A percentile compares a stretch with the other conserved stretches of the same genome.
Conservation (phyloP, 202 grass and related monocot species). For the Hordeum pubiflorum region DNA sequence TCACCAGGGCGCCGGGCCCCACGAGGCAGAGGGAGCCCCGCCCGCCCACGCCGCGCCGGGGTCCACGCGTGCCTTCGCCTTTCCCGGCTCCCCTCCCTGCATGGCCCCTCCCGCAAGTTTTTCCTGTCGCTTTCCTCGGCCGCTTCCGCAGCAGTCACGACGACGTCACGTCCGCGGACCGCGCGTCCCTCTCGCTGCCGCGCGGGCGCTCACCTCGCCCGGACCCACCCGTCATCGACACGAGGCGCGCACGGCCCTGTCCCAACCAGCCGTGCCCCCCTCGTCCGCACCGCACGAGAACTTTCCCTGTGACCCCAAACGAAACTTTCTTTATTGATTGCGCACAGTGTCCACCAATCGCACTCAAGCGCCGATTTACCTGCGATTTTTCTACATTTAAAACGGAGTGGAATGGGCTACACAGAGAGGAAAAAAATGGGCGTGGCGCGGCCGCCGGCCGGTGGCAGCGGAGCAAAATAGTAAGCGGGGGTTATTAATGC, state of each 20-base stretch:
- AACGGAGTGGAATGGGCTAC: not conserved
- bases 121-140: not conserved
- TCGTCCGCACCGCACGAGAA: not conserved
- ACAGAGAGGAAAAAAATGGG: not conserved
- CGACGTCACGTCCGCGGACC: not conserved
- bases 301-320: not conserved
- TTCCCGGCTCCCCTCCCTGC: constrained; percentile 3
- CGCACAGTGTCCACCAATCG: not conserved
- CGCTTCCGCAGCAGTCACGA: not conserved
- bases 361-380: not conserved
- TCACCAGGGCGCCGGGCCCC: not conserved
- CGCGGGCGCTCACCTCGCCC: not conserved
- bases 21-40: not conserved
- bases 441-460: not conserved
- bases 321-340: constrained; percentile 16
- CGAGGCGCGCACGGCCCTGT: not conserved
- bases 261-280: not conserved
- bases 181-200: not conserved
- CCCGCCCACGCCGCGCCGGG: too few species aligned
- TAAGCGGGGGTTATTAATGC: constrained; percentile 26
- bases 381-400: not conserved
- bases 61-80: not conserved
- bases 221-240: not conserved
- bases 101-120: not conserved
- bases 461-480: constrained; percentile 15